Evolutionary conservation across 495 filamentous ascomycete genomes (phyloP), one percentile per base, ranked within the genome.

Genomic region (Recurvomyces mirabilis): DNA sequence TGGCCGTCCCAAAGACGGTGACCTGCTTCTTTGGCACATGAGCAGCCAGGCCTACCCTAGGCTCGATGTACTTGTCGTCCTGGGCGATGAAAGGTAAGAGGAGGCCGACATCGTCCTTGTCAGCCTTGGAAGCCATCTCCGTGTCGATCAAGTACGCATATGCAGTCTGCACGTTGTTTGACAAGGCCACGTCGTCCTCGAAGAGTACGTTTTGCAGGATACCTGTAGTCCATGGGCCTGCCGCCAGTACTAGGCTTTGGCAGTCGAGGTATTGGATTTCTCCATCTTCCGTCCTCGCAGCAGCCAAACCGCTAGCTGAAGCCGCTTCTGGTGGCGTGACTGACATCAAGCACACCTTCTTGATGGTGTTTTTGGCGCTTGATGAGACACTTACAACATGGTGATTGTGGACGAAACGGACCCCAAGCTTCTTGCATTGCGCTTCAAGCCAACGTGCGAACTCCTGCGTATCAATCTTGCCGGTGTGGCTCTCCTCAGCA

Each of bases 221-320:
- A 2, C 22, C 10, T 12, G 43, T 47, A 2, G 43, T 43, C 23
- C 25, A 52, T 29, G 49, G 49, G 1, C 49, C 43, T 13, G 43
- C 44, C 9, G 49, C 44, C 20, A 52, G 22, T 13, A 52, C 13
- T n/a, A 52, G 29, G 25, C 47, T 42, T 19, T 40, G 20, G 24
- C 49, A 52, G 15, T 31, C 17, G 12, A 30, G 19, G 32, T 23
- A 13, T 34, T 31, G 30, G 5, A 40, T 14, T 3, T 12, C 13
- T n/a, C n/a, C n/a, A n/a, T n/a, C n/a, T n/a, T n/a, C n/a, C n/a
- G n/a, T n/a, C n/a, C n/a, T n/a, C n/a, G n/a, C n/a, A n/a, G n/a
- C n/a, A n/a, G n/a, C n/a, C n/a, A n/a, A n/a, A n/a, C n/a, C n/a
- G n/a, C n/a, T n/a, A n/a, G n/a, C n/a, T n/a, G n/a, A n/a, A n/a